Evolutionary conservation across 176 grass and related monocot genomes (phyloP).

Genomic region (Musa troglodytarum): DNA sequence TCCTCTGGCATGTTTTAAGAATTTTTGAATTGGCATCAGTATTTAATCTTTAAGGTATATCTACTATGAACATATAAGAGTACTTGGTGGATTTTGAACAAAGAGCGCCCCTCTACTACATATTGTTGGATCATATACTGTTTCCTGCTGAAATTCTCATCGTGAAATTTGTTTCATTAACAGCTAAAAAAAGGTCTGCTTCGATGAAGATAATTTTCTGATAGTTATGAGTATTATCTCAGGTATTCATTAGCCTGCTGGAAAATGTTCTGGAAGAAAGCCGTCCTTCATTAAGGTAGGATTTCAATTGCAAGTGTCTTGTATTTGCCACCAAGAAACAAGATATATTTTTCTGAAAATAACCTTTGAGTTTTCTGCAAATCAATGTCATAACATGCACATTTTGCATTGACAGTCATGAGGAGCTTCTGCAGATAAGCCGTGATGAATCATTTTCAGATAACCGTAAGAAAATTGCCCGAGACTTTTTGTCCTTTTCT

Average conservation of each 20-base stretch:
- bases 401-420: constrained; percentile 46
- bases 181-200: not conserved
- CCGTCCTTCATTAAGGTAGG: constrained; percentile 61
- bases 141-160: not conserved
- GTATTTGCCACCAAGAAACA: not conserved
- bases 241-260: constrained; percentile 70
- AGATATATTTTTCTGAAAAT: not conserved
- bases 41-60: not conserved
- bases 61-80: not conserved
- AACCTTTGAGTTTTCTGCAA: not conserved
- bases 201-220: not conserved
- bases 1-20: not conserved
- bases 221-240: constrained; percentile 24
- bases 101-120: not conserved
- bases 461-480: constrained; percentile 49
- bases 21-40: not conserved
- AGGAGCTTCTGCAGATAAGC: constrained; percentile 75
- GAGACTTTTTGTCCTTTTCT: constrained; percentile 14
- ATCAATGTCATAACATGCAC: constrained; percentile 25
- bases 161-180: not conserved
- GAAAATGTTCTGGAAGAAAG: constrained; percentile 55
- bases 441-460: constrained; percentile 52
- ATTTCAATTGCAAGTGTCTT: not conserved
- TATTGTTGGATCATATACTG: not conserved
- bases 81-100: not conserved